Percentiles rank a stretch among this genome's conserved stretches.
Conservation (phyloP, 495 filamentous ascomycete species). For the Neurospora hispaniola region DNA sequence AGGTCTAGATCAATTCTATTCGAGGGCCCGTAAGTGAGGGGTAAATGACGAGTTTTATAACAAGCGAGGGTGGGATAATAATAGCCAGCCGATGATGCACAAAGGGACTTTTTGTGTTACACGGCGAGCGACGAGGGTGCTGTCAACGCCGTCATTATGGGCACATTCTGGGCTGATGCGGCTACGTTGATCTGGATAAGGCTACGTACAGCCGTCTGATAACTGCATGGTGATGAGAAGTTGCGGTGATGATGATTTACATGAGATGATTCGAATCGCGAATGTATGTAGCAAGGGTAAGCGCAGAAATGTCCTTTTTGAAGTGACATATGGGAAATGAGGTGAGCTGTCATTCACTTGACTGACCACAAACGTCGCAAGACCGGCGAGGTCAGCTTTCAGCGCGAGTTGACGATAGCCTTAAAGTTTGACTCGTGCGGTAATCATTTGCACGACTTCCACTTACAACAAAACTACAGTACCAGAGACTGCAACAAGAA, state of each 20-base stretch:
- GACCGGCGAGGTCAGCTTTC: not conserved
- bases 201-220: not conserved
- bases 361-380: not conserved
- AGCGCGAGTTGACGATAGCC: not conserved
- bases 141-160: not conserved
- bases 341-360: not conserved
- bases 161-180: not conserved
- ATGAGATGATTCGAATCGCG: not conserved
- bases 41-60: not conserved
- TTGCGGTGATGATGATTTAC: not conserved
- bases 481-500: not conserved
- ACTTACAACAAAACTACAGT: not conserved
- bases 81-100: not conserved
- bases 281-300: not conserved
- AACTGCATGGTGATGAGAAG: not conserved
- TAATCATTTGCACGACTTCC: not conserved
- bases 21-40: not conserved
- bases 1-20: not conserved
- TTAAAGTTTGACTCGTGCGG: not conserved
- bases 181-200: not conserved
- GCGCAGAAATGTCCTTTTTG: not conserved
- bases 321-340: not conserved
- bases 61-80: not conserved
- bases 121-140: not conserved
- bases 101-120: not conserved